Evolutionary conservation across 768 basidiomycete species (phyloP), one percentile per base, ranked within the genome.

Genomic region (Hericium rajendrae): DNA sequence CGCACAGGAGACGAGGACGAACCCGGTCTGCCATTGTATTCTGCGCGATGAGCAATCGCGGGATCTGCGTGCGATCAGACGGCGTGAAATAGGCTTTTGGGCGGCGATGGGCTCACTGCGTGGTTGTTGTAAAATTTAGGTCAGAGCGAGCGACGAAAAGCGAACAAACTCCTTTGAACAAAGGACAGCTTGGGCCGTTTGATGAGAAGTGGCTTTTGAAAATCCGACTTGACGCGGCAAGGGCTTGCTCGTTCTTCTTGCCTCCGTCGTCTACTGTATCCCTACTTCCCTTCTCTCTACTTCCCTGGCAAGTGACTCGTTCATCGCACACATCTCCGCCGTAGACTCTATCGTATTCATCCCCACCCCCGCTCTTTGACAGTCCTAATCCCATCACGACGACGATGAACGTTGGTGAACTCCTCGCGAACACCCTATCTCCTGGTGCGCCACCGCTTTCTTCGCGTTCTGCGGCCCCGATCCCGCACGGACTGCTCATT

Each of bases 371-470:
- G 16, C 6, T 51, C 54, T 24, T 18, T n/a, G 46, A 18, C 13
- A 37, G 46, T 50, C 55, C 41, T 15, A 32, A 43, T 18, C 41
- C 41, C 41, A 18, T 18, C 61, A 52, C 48, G 38, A 57, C 71
- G 70, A 80, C 74, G 68, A 94, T 95, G 92, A 91, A 91, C 78
- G 91, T 91, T 63, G 86, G 83, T 57, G 84, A 91, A 71, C 85
- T 97, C 59, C 85, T 98, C 68, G 83, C 88, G 64, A 93, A 95
- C 76, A 86, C 94, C 67, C 85, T 97, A 65, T 94, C 92, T 59
- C 78, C 90, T 49, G 90, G 93, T 93, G 68, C 66, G 84, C 73
- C 71, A 64, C 68, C 62, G 59, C 59, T 59, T 56, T 38, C 57
- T 59, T 65, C 59, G 67, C 71, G 70, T 73, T 38, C 37, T 37